A percentile compares a stretch with the other conserved stretches of the same genome.
These are phyloP conservation scores for Herpetomonas samuelpessoai DNA, from an alignment of 208 protist genomes.

Conservation along the genomic window DNA sequence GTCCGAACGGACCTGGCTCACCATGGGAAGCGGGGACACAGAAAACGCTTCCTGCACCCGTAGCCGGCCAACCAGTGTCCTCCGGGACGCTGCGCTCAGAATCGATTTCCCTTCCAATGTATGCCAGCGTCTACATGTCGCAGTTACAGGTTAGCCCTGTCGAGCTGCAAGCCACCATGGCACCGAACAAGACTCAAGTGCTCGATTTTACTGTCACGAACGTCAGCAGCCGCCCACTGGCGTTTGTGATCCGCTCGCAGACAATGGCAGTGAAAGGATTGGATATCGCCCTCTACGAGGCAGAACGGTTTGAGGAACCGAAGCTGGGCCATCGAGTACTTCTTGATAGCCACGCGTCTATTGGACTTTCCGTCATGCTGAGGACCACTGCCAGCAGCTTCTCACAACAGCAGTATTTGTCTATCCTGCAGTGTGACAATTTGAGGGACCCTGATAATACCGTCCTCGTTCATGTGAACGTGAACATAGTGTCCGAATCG, in stretches of 20 bases:
- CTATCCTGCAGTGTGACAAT: constrained; percentile 82
- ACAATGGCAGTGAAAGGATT: constrained; percentile 53
- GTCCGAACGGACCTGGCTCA: background rate
- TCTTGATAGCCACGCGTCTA: constrained; percentile 63
- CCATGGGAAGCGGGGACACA: background rate
- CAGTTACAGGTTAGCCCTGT: constrained; percentile 51
- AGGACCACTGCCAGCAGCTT: constrained; percentile 31
- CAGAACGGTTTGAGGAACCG: constrained; percentile 73
- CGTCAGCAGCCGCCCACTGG: constrained; percentile 46
- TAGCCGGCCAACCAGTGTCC: background rate
- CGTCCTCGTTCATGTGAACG: constrained; percentile 56
- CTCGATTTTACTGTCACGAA: constrained; percentile 76
- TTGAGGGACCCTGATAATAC: constrained; percentile 66
- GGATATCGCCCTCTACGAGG: constrained; percentile 67
- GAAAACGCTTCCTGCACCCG: background rate
- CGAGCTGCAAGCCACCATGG: constrained; percentile 69
- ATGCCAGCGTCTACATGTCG: constrained; percentile 69
- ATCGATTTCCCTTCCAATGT: constrained; percentile 49
- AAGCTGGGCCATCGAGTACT: constrained; percentile 60
- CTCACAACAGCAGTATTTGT: constrained; percentile 39
- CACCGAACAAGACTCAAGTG: constrained; percentile 69
- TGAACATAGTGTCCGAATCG: constrained; percentile 60
- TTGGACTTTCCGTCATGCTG: constrained; percentile 75
- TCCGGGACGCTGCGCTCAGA: constrained; percentile 21
- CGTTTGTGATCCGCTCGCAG: constrained; percentile 76